Conservation (phyloP, 768 basidiomycete genomes). For the Gelatoporia subvermispora region DNA sequence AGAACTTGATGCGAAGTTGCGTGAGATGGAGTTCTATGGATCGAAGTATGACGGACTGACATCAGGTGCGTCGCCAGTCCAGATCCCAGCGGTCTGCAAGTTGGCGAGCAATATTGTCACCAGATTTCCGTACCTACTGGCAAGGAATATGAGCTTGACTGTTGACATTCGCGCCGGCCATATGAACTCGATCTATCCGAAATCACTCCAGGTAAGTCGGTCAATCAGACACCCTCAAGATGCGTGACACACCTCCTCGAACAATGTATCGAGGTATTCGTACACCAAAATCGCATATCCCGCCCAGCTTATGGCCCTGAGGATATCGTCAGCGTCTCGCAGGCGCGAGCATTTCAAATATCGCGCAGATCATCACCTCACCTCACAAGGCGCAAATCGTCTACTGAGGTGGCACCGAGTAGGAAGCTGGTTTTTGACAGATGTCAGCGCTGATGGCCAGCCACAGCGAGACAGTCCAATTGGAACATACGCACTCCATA, state of each 20-base stretch:
- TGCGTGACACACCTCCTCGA: slow-evolving; percentile 4
- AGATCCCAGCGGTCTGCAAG: slow-evolving; percentile 6
- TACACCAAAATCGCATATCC: slow-evolving; percentile 10
- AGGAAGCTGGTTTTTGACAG: slow-evolving; percentile 1
- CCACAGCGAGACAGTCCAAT: too few relatives aligned
- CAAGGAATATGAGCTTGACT: slow-evolving; percentile 12
- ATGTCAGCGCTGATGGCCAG: too few relatives aligned
- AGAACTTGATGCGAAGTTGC: slow-evolving; percentile 1
- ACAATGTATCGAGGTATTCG: slow-evolving; percentile 4
- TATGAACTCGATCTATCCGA: slow-evolving; percentile 9
- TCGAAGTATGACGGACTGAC: background rate
- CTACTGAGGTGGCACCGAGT: slow-evolving; percentile 6
- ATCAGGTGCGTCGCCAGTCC: slow-evolving; percentile 1
- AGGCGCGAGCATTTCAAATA: background rate
- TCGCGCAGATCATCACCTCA: background rate
- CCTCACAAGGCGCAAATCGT: slow-evolving; percentile 6
- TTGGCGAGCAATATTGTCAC: background rate
- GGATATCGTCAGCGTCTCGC: background rate
- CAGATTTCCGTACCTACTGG: slow-evolving; percentile 13
- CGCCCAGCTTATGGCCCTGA: slow-evolving; percentile 3
- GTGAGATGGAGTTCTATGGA: background rate
- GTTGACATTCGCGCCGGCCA: slow-evolving; percentile 12
- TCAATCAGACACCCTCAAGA: background rate
- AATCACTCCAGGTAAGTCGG: background rate
- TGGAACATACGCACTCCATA: too few relatives aligned